Percentiles rank a stretch among this genome's conserved stretches.
These are phyloP conservation scores for Zangia roseola DNA, from an alignment of 768 basidiomycete species.

Conservation along the genomic window DNA sequence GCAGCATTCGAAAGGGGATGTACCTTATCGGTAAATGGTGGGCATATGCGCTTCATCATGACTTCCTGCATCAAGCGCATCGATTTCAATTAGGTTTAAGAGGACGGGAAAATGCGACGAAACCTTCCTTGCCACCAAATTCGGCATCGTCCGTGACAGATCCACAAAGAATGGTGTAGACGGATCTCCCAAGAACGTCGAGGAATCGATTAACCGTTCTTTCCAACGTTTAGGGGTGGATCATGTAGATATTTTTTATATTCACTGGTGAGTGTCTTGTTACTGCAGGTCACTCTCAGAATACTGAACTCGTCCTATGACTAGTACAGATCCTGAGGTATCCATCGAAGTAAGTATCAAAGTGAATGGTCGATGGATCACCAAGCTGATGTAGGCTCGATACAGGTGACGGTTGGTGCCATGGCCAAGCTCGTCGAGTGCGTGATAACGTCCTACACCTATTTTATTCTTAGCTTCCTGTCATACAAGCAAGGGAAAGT, in stretches of 20 bases:
- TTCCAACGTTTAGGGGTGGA: slow-evolving; percentile 43
- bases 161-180: slow-evolving; percentile 21
- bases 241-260: slow-evolving; percentile 46
- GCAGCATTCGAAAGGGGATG: slow-evolving; percentile 39
- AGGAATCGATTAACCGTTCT: slow-evolving; percentile 37
- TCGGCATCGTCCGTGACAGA: slow-evolving; percentile 36
- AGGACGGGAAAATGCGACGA: slow-evolving; percentile 43
- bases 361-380: neutral
- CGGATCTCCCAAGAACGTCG: slow-evolving; percentile 43
- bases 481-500: slow-evolving; percentile 37
- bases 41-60: neutral
- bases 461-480: slow-evolving; percentile 1
- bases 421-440: slow-evolving; percentile 55
- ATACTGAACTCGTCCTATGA: neutral
- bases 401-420: slow-evolving; percentile 42
- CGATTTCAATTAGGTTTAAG: slow-evolving; percentile 45
- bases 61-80: too few relatives aligned
- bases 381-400: neutral
- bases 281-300: neutral
- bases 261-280: slow-evolving; percentile 36
- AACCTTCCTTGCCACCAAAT: slow-evolving; percentile 66
- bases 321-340: slow-evolving; percentile 39
- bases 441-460: neutral
- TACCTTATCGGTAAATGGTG: slow-evolving; percentile 46
- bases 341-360: slow-evolving; percentile 45